These are phyloP conservation scores for Malus sieversii DNA, from an alignment of 306 rosid species.

Conservation along the genomic window DNA sequence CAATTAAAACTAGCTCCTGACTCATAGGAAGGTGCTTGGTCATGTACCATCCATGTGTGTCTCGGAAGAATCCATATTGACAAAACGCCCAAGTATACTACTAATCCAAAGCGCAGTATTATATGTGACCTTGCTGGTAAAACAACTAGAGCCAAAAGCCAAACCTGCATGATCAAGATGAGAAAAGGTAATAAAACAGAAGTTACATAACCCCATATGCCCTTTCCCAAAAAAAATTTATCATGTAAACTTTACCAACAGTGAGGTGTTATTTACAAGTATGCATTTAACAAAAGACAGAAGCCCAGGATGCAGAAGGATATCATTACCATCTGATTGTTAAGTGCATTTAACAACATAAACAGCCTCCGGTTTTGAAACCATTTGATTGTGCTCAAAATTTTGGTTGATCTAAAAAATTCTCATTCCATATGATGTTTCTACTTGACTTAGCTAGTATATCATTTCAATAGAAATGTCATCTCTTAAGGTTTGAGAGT, in stretches of 20 bases:
- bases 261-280: not conserved
- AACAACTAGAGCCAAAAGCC: constrained; percentile 93
- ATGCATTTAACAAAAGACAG: not conserved
- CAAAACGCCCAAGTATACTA: constrained; percentile 58
- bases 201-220: not conserved
- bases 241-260: not conserved
- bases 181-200: not conserved
- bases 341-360: not conserved
- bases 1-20: not conserved
- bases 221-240: not conserved
- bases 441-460: not conserved
- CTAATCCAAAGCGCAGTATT: constrained; percentile 60
- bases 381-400: not conserved
- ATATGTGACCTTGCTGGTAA: constrained; percentile 82
- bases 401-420: not conserved
- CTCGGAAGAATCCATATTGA: constrained; percentile 74
- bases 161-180: constrained; percentile 47
- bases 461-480: not conserved
- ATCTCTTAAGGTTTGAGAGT: not conserved
- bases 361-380: not conserved
- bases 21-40: not conserved
- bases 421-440: not conserved
- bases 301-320: not conserved
- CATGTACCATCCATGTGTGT: constrained; percentile 68
- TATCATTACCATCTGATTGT: not conserved